Evolutionary conservation across 495 filamentous ascomycete genomes (phyloP).

Genomic region (Xylaria flabelliformis): DNA sequence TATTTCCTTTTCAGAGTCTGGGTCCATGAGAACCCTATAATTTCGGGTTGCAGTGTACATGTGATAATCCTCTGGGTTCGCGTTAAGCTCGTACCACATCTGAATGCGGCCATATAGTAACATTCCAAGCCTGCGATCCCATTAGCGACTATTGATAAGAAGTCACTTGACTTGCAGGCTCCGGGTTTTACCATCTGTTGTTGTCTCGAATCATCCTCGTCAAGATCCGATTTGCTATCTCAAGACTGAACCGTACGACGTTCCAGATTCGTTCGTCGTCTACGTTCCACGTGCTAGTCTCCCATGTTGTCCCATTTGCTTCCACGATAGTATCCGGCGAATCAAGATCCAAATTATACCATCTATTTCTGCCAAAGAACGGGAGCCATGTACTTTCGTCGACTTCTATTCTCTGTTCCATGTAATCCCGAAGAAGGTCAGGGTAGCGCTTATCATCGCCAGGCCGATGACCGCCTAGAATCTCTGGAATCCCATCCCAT

Average conservation of each 20-base stretch:
- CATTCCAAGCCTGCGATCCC: background rate
- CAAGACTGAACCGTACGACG: background rate
- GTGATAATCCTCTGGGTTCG: background rate
- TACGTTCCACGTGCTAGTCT: background rate
- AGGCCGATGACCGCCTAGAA: constrained; percentile 7
- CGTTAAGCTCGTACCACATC: background rate
- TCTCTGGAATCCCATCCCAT: background rate
- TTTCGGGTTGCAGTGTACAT: background rate
- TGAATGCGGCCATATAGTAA: constrained; percentile 8
- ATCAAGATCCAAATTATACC: background rate
- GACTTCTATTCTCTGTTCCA: constrained; percentile 3
- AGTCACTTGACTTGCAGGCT: background rate
- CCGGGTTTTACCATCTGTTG: constrained; percentile 3
- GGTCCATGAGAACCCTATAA: constrained; percentile 1
- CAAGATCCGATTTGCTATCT: constrained; percentile 15
- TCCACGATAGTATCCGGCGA: background rate
- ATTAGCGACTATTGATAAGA: background rate
- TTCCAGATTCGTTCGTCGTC: constrained; percentile 9
- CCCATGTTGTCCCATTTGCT: background rate
- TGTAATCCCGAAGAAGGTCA: background rate
- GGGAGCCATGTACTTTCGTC: background rate
- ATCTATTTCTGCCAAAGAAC: background rate
- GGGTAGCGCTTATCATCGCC: background rate
- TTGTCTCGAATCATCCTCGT: background rate
- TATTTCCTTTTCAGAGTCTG: background rate